Percentiles rank a stretch among this genome's conserved stretches.
Conservation (phyloP, 2,329 filamentous ascomycete genomes). For the Penicillium brevicompactum region DNA sequence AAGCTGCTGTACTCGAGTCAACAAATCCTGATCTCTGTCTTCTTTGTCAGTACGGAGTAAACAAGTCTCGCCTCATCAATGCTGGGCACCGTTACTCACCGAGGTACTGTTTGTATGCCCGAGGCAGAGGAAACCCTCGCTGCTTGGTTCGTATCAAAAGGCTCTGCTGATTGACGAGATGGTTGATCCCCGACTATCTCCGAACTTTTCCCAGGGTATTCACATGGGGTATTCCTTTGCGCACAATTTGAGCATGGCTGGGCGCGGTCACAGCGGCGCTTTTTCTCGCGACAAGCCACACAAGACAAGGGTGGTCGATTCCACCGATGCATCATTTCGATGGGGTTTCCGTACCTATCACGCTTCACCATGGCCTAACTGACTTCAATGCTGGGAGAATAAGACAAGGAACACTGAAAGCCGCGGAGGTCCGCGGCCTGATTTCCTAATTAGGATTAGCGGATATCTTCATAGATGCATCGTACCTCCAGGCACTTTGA, state of each 20-base stretch:
- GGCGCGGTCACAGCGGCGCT: slow-evolving; percentile 24
- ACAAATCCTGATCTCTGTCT: slow-evolving; percentile 11
- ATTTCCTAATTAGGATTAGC: not conserved
- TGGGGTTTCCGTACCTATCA: slow-evolving; percentile 7
- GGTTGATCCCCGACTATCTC: not conserved
- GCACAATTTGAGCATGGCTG: slow-evolving; percentile 26
- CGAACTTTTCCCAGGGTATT: slow-evolving; percentile 14
- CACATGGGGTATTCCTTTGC: slow-evolving; percentile 19
- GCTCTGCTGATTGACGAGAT: not conserved
- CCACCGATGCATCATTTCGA: slow-evolving; percentile 39
- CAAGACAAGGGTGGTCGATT: slow-evolving; percentile 20
- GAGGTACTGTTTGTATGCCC: not conserved
- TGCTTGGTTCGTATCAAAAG: not conserved
- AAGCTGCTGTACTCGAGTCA: slow-evolving; percentile 12
- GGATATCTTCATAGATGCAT: no score
- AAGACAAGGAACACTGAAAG: not conserved
- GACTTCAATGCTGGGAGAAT: not conserved
- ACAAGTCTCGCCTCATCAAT: not conserved
- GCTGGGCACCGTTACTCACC: not conserved
- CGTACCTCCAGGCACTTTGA: no score
- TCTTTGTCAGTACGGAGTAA: not conserved
- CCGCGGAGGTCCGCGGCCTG: not conserved
- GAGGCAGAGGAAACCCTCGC: not conserved
- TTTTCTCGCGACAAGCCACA: slow-evolving; percentile 22
- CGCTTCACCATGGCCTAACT: slow-evolving; percentile 12